These are phyloP conservation scores for Vaccinium myrtillus DNA, from an alignment of 148 eudicot species.

Conservation along the genomic window DNA sequence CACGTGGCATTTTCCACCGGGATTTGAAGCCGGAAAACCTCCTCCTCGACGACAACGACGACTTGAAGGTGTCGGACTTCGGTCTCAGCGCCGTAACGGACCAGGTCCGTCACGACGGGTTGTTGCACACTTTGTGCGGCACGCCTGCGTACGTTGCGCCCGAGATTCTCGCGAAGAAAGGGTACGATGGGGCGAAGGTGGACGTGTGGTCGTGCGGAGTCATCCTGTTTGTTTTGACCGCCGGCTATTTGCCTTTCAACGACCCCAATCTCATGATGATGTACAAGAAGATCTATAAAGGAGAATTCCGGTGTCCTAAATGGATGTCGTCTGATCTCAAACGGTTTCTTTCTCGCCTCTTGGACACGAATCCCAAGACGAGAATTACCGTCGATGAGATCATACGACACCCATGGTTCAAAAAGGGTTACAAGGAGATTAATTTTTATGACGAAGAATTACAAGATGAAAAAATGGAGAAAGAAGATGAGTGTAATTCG, in stretches of 20 bases:
- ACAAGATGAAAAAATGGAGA: background rate
- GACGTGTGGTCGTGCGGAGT: slow-evolving; percentile 86
- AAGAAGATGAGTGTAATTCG: background rate
- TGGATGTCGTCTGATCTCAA: slow-evolving; percentile 65
- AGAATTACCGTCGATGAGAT: slow-evolving; percentile 63
- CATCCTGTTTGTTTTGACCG: slow-evolving; percentile 58
- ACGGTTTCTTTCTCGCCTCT: slow-evolving; percentile 45
- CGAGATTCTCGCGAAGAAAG: slow-evolving; percentile 62
- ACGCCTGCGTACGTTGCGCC: slow-evolving; percentile 95
- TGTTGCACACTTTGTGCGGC: slow-evolving; percentile 81
- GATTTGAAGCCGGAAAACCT: slow-evolving; percentile 80
- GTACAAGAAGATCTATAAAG: slow-evolving; percentile 74
- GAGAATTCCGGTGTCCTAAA: slow-evolving; percentile 64
- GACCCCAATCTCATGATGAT: slow-evolving; percentile 70
- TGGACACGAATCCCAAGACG: slow-evolving; percentile 55
- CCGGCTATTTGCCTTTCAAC: slow-evolving; percentile 74
- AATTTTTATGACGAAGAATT: slow-evolving; percentile 28
- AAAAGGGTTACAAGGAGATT: slow-evolving; percentile 33
- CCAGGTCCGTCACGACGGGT: slow-evolving; percentile 42
- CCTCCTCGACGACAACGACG: slow-evolving; percentile 57
- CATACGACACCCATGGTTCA: slow-evolving; percentile 60
- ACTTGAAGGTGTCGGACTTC: slow-evolving; percentile 69
- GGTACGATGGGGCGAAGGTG: slow-evolving; percentile 68
- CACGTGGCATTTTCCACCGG: slow-evolving; percentile 69
- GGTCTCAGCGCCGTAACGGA: slow-evolving; percentile 62